Evolutionary conservation across 768 basidiomycete genomes (phyloP), one percentile per base, ranked within the genome.

Genomic region (Leccinum olivaceopallidum): DNA sequence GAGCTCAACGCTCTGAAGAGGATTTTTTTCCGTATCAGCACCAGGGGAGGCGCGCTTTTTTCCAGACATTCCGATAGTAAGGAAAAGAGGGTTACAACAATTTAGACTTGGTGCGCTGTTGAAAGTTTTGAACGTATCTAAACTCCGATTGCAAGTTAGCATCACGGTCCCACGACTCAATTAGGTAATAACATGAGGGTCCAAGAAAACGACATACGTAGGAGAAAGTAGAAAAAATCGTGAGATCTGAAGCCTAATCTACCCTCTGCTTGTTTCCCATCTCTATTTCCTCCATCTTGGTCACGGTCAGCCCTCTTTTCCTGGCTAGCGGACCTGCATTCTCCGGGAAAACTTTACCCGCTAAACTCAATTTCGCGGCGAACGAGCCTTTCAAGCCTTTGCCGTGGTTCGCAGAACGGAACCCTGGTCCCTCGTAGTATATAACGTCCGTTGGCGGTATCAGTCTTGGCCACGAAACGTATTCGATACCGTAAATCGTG

Each of bases 401-500:
- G 20, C 95, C 94, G 60, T 90, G 80, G 57, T 85, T 80, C 5
- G 78, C 85, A 5, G 92, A 89, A 37, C 91, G 87, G 79, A 83
- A 94, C 5, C 95, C 95, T 36, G 94, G 90, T 16, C 97, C 97
- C 53, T 82, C 80, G 73, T 98, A 99, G 69, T 90, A 86, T 58
- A 98, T 88, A 55, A 88, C 79, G 59, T 94, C 91, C 30, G 79
- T 78, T 5, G 88, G 86, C 0, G 93, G 90, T 63, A 90, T 83
- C 57, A 99, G 81, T 12, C 89, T 84, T 13, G 97, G 97, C 92
- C 95, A 98, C 16, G 90, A 84, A 57, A 99, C 96, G 71, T 97
- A 99, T 62, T 94, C 92, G 64, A 95, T 87, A 39, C 95, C 96
- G 74, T 96, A 83, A n/a, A 84, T 73, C 67, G 88, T 64, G 64